phyloP scores from a whole-genome alignment of 352 stramenopile genomes.

The Globisporangium spiculum region DNA sequence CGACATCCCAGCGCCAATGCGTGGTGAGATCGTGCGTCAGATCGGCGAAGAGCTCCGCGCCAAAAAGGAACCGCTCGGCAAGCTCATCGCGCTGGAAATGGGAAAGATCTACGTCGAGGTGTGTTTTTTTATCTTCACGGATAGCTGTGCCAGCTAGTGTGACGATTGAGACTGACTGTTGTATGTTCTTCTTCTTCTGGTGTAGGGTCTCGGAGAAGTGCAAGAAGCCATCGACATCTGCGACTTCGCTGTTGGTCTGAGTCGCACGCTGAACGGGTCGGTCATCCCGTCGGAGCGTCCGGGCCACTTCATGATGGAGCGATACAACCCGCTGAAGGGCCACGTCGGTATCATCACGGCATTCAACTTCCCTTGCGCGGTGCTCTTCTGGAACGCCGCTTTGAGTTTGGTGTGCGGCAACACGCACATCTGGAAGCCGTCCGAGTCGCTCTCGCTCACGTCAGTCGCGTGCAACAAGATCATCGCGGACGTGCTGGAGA shows the following conservation, averaged over 20 bases:
- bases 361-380: slow-evolving; percentile 93
- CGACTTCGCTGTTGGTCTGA: slow-evolving; percentile 92
- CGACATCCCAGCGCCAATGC: slow-evolving; percentile 78
- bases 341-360: slow-evolving; percentile 92
- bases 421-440: slow-evolving; percentile 91
- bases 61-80: slow-evolving; percentile 88
- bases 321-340: slow-evolving; percentile 91
- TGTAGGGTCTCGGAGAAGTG: slow-evolving; percentile 88
- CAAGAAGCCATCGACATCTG: slow-evolving; percentile 95
- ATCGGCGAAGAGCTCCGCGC: slow-evolving; percentile 87
- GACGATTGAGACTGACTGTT: neutral
- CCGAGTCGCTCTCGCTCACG: slow-evolving; percentile 86
- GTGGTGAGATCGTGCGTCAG: slow-evolving; percentile 91
- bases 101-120: slow-evolving; percentile 92
- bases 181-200: neutral
- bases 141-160: neutral
- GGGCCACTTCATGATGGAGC: slow-evolving; percentile 93
- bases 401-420: slow-evolving; percentile 90
- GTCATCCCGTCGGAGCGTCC: slow-evolving; percentile 90
- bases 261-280: slow-evolving; percentile 82
- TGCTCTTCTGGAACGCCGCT: slow-evolving; percentile 90
- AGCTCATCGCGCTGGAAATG: slow-evolving; percentile 92
- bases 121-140: neutral
- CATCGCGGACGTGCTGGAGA: slow-evolving; percentile 84
- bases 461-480: slow-evolving; percentile 91